These are phyloP conservation scores for Phytopythium sindhum DNA, from an alignment of 352 stramenopile genomes.

Conservation along the genomic window DNA sequence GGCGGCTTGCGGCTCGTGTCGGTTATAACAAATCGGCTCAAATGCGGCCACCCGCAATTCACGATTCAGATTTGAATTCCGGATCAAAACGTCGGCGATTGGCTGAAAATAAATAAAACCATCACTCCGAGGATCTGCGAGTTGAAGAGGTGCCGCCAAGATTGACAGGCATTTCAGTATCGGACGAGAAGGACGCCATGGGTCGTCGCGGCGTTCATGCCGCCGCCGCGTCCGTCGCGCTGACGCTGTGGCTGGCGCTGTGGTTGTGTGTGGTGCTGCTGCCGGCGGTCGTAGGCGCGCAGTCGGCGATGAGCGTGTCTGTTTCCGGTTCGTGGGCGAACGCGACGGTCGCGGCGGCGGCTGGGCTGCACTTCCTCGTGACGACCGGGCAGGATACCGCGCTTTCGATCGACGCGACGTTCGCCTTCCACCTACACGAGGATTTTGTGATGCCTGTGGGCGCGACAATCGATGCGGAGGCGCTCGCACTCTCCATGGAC, in stretches of 20 bases:
- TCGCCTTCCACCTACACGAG: slow-evolving; percentile 26
- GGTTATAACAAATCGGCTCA: too few relatives aligned
- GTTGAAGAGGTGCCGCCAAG: background rate
- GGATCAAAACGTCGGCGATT: background rate
- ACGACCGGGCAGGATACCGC: slow-evolving; percentile 17
- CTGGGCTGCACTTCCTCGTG: slow-evolving; percentile 20
- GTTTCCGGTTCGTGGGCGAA: slow-evolving; percentile 21
- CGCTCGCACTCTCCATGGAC: slow-evolving; percentile 15
- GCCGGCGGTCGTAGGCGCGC: background rate
- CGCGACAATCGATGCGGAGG: slow-evolving; percentile 15
- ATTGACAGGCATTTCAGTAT: background rate
- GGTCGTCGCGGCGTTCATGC: background rate
- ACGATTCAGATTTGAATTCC: background rate
- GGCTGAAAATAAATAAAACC: too few relatives aligned
- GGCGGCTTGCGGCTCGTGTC: background rate
- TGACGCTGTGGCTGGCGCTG: background rate
- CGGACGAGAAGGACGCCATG: background rate
- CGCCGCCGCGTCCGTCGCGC: background rate
- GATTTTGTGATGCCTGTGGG: slow-evolving; percentile 18
- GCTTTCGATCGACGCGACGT: slow-evolving; percentile 23
- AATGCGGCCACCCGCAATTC: background rate
- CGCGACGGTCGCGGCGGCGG: slow-evolving; percentile 15
- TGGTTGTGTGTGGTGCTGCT: background rate
- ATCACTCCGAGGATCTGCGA: too few relatives aligned
- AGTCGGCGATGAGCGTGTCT: background rate